phyloP scores from a whole-genome alignment of 176 grass and related monocot species.

The Bonia amplexicaulis region DNA sequence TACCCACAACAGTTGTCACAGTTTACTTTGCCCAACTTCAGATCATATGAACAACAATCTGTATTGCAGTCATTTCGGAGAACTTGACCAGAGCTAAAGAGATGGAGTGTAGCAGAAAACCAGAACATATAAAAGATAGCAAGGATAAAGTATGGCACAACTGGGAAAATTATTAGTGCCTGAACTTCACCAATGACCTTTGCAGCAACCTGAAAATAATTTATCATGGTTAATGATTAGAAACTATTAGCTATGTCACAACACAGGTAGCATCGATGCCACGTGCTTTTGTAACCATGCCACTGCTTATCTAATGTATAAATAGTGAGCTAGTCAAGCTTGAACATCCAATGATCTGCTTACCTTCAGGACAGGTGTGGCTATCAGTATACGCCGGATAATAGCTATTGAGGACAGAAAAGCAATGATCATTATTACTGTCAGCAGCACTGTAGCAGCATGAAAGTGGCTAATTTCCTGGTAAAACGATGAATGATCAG shows the following conservation, averaged over 20 bases:
- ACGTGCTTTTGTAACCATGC: background rate
- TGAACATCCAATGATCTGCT: background rate
- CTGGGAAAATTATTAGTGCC: conserved; percentile 88
- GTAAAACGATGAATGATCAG: conserved; percentile 19
- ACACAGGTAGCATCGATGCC: background rate
- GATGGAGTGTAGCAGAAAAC: conserved; percentile 90
- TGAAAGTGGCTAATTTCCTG: conserved; percentile 93
- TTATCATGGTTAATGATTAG: background rate
- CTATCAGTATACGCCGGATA: conserved; percentile 75
- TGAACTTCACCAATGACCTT: conserved; percentile 99
- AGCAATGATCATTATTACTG: conserved; percentile 83
- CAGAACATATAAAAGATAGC: conserved; percentile 98
- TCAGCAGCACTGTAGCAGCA: conserved; percentile 75
- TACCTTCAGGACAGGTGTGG: conserved; percentile 93
- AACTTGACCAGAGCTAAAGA: conserved; percentile 92
- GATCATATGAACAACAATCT: conserved; percentile 83
- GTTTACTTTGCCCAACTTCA: conserved; percentile 81
- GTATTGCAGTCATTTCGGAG: conserved; percentile 82
- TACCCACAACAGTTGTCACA: conserved; percentile 95
- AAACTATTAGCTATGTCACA: background rate
- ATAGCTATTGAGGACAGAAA: conserved; percentile 87
- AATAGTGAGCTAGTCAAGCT: background rate
- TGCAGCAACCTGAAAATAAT: conserved; percentile 71
- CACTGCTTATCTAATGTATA: background rate
- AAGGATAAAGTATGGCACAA: conserved; percentile 71